A percentile compares a stretch with the other conserved stretches of the same genome.
These are phyloP conservation scores for Chaetomiaceae sp. DNA, from an alignment of 2,329 filamentous ascomycete genomes.

Conservation along the genomic window DNA sequence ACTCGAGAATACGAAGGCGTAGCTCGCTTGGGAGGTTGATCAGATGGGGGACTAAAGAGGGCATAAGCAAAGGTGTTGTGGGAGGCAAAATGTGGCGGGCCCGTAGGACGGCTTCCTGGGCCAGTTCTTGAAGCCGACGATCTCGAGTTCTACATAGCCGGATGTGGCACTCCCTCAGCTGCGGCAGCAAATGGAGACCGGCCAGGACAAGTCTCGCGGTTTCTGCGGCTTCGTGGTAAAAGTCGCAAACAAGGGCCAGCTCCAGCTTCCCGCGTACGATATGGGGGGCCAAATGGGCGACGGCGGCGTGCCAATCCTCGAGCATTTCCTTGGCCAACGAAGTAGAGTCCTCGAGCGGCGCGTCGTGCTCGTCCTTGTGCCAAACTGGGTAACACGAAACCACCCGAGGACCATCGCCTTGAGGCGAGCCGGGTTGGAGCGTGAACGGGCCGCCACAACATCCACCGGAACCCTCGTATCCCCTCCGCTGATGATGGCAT, in stretches of 20 bases:
- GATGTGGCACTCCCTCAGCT: constrained; percentile 9
- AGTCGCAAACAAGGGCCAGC: constrained; percentile 9
- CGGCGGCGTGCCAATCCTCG: neutral
- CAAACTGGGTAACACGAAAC: neutral
- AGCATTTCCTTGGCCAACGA: neutral
- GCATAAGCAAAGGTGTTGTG: neutral
- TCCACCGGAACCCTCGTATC: neutral
- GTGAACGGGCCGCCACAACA: neutral
- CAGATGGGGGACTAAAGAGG: neutral
- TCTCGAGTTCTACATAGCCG: neutral
- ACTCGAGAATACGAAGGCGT: constrained; percentile 21
- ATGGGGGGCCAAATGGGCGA: neutral
- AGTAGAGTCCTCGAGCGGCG: neutral
- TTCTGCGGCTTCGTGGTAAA: neutral
- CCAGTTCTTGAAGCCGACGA: neutral
- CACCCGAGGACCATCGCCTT: neutral
- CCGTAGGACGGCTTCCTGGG: neutral
- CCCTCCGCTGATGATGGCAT: neutral
- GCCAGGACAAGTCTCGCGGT: neutral
- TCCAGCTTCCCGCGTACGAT: constrained; percentile 3
- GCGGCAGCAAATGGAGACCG: constrained; percentile 2
- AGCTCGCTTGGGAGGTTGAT: constrained; percentile 24
- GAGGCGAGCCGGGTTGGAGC: neutral
- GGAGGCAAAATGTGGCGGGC: neutral
- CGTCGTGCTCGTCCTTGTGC: neutral